Evolutionary conservation across 768 basidiomycete genomes (phyloP).

Genomic region (Porphyrellus cyaneotinctus): DNA sequence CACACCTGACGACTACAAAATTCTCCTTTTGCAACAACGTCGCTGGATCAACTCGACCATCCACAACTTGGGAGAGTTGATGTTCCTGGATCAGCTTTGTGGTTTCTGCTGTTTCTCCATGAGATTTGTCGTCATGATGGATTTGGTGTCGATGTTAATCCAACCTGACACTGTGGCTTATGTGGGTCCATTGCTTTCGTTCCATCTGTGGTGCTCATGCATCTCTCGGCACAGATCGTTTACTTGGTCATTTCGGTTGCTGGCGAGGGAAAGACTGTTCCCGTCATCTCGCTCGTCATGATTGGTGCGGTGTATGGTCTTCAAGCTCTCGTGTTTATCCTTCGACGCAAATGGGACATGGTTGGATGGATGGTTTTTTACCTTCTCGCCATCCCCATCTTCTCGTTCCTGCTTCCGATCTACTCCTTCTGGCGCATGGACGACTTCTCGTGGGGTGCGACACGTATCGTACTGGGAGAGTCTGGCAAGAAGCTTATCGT

Average conservation of each 20-base stretch:
- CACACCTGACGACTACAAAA: conserved; percentile 93
- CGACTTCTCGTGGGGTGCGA: conserved; percentile 94
- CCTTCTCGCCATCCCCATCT: conserved; percentile 88
- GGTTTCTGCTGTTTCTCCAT: conserved; percentile 99
- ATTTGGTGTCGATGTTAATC: conserved; percentile 81
- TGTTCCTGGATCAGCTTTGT: conserved; percentile 88
- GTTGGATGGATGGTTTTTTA: conserved; percentile 97
- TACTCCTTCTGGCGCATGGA: conserved; percentile 99
- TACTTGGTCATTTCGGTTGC: conserved; percentile 83
- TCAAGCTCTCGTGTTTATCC: conserved; percentile 86
- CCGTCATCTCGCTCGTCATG: conserved; percentile 83
- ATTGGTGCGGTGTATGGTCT: conserved; percentile 93
- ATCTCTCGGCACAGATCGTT: conserved; percentile 52
- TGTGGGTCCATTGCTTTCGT: conserved; percentile 47
- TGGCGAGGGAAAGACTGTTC: conserved; percentile 62
- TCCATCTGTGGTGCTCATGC: conserved; percentile 5
- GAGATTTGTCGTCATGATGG: conserved; percentile 97
- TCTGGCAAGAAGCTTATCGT: conserved; percentile 93
- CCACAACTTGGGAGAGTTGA: conserved; percentile 90
- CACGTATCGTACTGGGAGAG: conserved; percentile 90
- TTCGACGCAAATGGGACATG: conserved; percentile 98
- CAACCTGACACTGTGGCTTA: conserved; percentile 88
- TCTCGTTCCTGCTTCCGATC: conserved; percentile 89
- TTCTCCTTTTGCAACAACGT: conserved; percentile 91
- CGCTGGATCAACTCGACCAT: conserved; percentile 99